Percentiles rank a stretch among this genome's conserved stretches.
These are phyloP conservation scores for Spathaspora sp. DNA, from an alignment of 805 yeast genomes.

Conservation along the genomic window DNA sequence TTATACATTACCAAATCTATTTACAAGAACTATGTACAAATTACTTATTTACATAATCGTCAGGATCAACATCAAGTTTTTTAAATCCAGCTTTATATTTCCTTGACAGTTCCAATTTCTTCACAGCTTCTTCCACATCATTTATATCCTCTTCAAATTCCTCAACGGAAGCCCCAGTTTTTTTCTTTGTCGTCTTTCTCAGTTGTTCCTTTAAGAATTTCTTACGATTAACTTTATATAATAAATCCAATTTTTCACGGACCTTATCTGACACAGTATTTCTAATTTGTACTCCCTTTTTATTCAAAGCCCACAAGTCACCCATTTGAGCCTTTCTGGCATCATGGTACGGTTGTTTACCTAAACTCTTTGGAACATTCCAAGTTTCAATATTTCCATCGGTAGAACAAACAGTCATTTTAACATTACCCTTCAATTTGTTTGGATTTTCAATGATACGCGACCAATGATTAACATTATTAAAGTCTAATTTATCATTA, in stretches of 20 bases:
- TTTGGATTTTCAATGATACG: slow-evolving; percentile 68
- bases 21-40: slow-evolving; percentile 1
- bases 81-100: slow-evolving; percentile 31
- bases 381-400: slow-evolving; percentile 81
- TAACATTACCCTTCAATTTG: slow-evolving; percentile 79
- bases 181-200: slow-evolving; percentile 31
- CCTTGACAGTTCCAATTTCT: slow-evolving; percentile 27
- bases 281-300: slow-evolving; percentile 31
- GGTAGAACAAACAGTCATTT: slow-evolving; percentile 73
- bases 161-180: slow-evolving; percentile 17
- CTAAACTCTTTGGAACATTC: slow-evolving; percentile 77
- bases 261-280: slow-evolving; percentile 26
- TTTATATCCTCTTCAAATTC: slow-evolving; percentile 25
- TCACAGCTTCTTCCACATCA: slow-evolving; percentile 25
- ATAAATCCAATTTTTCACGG: slow-evolving; percentile 29
- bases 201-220: slow-evolving; percentile 33
- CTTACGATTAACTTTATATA: slow-evolving; percentile 36
- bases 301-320: slow-evolving; percentile 72
- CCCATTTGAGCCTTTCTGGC: slow-evolving; percentile 84
- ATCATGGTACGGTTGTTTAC: slow-evolving; percentile 77
- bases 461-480: slow-evolving; percentile 52
- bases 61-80: slow-evolving; percentile 17
- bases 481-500: slow-evolving; percentile 15
- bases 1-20: not conserved
- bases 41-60: slow-evolving; percentile 15